Evolutionary conservation across 345 rosid species (phyloP).

Genomic region (Eutrema japonicum): DNA sequence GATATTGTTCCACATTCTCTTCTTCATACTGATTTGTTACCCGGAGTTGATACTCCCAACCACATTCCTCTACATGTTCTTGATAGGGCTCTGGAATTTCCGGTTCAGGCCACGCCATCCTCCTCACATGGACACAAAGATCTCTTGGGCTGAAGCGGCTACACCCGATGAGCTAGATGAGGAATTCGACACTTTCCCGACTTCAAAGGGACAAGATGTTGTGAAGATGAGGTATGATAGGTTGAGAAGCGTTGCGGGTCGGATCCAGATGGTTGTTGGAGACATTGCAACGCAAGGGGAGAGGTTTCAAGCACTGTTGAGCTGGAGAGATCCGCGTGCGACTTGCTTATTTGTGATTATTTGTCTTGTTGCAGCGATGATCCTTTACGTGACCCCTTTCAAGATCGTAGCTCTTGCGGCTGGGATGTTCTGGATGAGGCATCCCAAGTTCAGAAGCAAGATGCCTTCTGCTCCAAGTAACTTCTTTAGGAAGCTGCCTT

Average conservation of each 20-base stretch:
- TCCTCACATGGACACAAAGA: constrained; percentile 80
- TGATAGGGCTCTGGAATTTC: constrained; percentile 82
- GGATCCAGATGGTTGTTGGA: constrained; percentile 81
- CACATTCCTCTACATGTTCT: constrained; percentile 73
- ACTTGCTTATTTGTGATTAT: constrained; percentile 70
- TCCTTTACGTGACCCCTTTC: constrained; percentile 71
- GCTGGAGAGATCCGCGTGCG: constrained; percentile 90
- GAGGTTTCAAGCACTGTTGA: constrained; percentile 68
- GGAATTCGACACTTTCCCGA: constrained; percentile 82
- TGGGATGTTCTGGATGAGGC: constrained; percentile 73
- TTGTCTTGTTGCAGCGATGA: constrained; percentile 70
- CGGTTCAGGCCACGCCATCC: constrained; percentile 70
- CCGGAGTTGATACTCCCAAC: constrained; percentile 87
- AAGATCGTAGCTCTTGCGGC: constrained; percentile 60
- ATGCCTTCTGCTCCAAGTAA: constrained; percentile 83
- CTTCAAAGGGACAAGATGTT: constrained; percentile 67
- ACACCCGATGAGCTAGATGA: constrained; percentile 79
- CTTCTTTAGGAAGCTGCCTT: constrained; percentile 81
- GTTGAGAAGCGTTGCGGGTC: constrained; percentile 78
- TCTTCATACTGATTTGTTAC: constrained; percentile 74
- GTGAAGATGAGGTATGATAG: constrained; percentile 84
- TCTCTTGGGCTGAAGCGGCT: constrained; percentile 88
- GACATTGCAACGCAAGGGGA: constrained; percentile 90
- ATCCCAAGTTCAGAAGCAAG: constrained; percentile 87
- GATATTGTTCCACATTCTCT: constrained; percentile 69